Conservation (phyloP, 257 asterid genomes). For the Primulina huaijiensis region DNA sequence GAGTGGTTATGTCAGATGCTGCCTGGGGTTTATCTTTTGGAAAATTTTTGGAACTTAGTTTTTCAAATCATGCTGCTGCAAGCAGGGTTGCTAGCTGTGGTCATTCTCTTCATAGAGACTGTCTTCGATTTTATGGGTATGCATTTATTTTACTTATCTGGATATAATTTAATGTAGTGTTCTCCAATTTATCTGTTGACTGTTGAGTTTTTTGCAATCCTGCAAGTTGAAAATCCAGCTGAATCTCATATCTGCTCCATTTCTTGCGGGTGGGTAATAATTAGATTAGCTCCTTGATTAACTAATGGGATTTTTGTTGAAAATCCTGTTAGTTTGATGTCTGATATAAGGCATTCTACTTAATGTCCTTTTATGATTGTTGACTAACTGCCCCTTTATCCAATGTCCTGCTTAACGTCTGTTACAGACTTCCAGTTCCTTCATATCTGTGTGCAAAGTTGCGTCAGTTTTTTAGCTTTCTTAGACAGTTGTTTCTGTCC, state of each 20-base stretch:
- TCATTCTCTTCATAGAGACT: conserved; percentile 81
- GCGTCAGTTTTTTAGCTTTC: background rate
- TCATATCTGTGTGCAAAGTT: conserved; percentile 11
- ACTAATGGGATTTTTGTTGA: no score
- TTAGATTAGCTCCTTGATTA: no score
- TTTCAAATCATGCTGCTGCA: conserved; percentile 84
- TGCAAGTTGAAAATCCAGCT: conserved; percentile 11
- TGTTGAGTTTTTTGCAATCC: conserved; percentile 12
- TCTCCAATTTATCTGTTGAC: conserved; percentile 12
- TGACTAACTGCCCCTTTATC: background rate
- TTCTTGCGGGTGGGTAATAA: background rate
- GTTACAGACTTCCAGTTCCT: conserved; percentile 2
- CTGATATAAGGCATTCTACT: no score
- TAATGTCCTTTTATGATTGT: no score
- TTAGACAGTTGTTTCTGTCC: background rate
- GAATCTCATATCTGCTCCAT: conserved; percentile 20
- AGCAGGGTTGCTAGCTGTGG: conserved; percentile 84
- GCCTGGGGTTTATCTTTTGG: conserved; percentile 81
- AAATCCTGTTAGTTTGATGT: no score
- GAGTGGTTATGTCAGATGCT: conserved; percentile 77
- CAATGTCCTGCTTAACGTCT: background rate
- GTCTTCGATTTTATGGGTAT: conserved; percentile 85
- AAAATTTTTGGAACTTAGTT: conserved; percentile 73
- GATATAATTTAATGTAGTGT: background rate
- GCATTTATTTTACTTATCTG: conserved; percentile 8